Base-by-base conservation (phyloP, 495 filamentous ascomycete genomes). In the Xylaria telfairii region DNA sequence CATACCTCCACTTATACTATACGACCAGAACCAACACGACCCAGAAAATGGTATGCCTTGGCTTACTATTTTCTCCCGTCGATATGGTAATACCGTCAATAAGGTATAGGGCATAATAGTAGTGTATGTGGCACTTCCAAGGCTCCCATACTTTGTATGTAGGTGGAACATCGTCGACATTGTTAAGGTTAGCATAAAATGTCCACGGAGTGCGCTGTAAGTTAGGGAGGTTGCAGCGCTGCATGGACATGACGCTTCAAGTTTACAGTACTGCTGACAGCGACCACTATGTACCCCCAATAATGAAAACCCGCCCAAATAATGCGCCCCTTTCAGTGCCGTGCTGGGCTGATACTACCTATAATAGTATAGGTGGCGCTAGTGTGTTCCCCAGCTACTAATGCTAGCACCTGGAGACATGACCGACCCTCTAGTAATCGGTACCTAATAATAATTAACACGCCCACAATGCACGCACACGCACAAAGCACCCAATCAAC, bases 1-100 rank as follows among this genome's bases (percentile, higher is more conserved):
- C 64, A 66, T 66, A 28, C 47, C 47, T 39, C 62, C 42, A 61
- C 59, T 24, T 24, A 61, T 37, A 26, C 59, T 42, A 37, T 41
- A 19, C 21, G 54, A 57, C n/a, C 32, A 6, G 9, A 1, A 6
- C 7, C 39, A 60, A 41, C 10, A 28, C 37, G 59, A 42, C 59
- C 56, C 56, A 59, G 30, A 34, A 37, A 59, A 59, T 37, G 19
- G n/a, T 3, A 1, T n/a, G 19, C 19, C 3, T n/a, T 37, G 56
- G 56, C 56, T 59, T 32, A 59, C 56, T 59, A 59, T 37, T n/a
- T 59, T 9, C 15, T 37, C 56, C 7, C 17, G 32, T n/a, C 28
- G 28, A 59, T 59, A 37, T 37, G 56, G 56, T 59, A 59, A 59
- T 59, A 37, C 28, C 9, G 8, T 37, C 56, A 19, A 17, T 34